Conservation (phyloP, 805 yeast genomes). For the Wickerhamiella azymoides region DNA sequence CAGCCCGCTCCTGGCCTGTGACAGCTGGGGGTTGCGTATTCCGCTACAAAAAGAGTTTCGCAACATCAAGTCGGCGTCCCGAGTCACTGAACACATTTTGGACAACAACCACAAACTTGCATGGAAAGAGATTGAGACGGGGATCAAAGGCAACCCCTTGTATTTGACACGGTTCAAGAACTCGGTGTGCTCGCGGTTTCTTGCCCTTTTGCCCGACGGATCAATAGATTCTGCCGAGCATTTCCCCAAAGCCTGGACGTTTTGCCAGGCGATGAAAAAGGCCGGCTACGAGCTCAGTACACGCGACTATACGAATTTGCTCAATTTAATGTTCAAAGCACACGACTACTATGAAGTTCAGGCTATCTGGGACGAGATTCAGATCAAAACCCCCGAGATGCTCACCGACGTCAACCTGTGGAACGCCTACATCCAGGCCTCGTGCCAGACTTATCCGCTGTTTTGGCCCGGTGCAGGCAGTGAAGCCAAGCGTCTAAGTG, state of each 20-base stretch:
- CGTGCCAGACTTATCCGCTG: conserved; percentile 21
- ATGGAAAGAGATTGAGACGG: conserved; percentile 11
- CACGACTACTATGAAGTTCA: conserved; percentile 15
- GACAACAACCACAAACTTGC: conserved; percentile 10
- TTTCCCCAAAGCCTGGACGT: conserved; percentile 18
- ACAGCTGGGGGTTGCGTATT: conserved; percentile 1
- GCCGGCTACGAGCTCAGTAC: conserved; percentile 14
- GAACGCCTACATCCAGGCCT: conserved; percentile 25
- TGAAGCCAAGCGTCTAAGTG: not conserved
- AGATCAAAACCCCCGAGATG: conserved; percentile 10
- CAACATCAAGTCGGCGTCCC: not conserved
- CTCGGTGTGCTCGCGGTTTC: conserved; percentile 6
- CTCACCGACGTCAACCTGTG: conserved; percentile 20
- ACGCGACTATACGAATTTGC: conserved; percentile 18
- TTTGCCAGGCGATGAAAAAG: conserved; percentile 13
- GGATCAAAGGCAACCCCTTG: conserved; percentile 7
- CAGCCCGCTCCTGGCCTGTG: not conserved
- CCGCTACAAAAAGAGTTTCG: not conserved
- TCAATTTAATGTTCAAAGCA: conserved; percentile 21
- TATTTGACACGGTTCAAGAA: conserved; percentile 7
- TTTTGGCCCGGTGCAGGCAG: conserved; percentile 17
- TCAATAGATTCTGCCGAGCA: conserved; percentile 11
- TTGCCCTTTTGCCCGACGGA: conserved; percentile 15
- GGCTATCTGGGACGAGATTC: conserved; percentile 20
- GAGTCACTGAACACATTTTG: conserved; percentile 2